Conservation (phyloP, 75 land plant genomes). For the Ceratopteris richardii region DNA sequence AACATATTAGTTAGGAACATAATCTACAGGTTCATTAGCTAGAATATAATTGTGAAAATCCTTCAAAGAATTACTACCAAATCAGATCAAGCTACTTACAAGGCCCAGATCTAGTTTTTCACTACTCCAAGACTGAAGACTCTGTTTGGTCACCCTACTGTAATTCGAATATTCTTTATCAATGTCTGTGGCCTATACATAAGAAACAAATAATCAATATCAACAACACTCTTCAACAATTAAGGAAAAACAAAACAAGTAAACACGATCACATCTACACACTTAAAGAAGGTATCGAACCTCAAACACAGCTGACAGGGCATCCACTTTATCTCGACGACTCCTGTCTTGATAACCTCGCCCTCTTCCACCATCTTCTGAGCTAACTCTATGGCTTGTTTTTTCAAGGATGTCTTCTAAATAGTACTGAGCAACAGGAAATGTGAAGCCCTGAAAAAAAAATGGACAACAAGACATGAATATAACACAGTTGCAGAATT, state of each 20-base stretch:
- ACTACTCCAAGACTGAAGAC: slow-evolving; percentile 77
- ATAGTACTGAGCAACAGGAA: slow-evolving; percentile 76
- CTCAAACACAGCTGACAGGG: slow-evolving; percentile 71
- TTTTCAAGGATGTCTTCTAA: slow-evolving; percentile 85
- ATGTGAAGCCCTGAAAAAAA: slow-evolving; percentile 72
- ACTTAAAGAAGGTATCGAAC: slow-evolving; percentile 35
- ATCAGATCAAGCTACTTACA: too few relatives aligned
- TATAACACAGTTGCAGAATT: not conserved
- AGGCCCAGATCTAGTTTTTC: slow-evolving; percentile 70
- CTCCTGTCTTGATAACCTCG: slow-evolving; percentile 33
- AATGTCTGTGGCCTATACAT: slow-evolving; percentile 57
- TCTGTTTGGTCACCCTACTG: slow-evolving; percentile 47
- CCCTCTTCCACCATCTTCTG: slow-evolving; percentile 46
- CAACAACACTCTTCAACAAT: not conserved
- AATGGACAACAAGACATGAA: not conserved
- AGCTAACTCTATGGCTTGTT: slow-evolving; percentile 44
- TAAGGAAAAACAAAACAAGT: not conserved
- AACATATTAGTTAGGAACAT: too few relatives aligned
- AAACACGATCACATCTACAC: too few relatives aligned
- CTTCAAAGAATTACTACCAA: too few relatives aligned
- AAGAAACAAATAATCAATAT: slow-evolving; percentile 1
- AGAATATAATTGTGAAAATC: too few relatives aligned
- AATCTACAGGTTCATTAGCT: too few relatives aligned
- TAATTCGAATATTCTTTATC: slow-evolving; percentile 51
- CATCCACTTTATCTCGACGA: slow-evolving; percentile 41